Evolutionary conservation across 1,139 yeast species (phyloP).

Genomic region (Debaryomyces fabryi): DNA sequence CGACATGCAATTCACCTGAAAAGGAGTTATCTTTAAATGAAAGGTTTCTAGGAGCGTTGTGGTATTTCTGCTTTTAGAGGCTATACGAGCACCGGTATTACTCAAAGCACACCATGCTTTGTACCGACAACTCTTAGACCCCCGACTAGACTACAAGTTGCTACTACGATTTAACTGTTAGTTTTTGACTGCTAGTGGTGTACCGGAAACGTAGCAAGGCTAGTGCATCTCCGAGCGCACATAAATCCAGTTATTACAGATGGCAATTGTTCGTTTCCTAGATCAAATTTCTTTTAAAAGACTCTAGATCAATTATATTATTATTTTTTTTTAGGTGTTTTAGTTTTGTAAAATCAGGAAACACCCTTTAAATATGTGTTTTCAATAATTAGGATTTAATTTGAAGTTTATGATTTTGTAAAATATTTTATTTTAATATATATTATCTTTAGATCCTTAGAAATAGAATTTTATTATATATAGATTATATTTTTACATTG

Average conservation of each 20-base stretch:
- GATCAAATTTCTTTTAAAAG: constrained; percentile 6
- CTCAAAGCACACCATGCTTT: not conserved
- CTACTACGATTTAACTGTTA: not conserved
- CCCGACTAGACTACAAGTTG: not conserved
- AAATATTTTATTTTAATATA: constrained; percentile 7
- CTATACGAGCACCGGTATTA: not conserved
- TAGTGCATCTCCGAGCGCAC: constrained; percentile 4
- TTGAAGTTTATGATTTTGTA: constrained; percentile 7
- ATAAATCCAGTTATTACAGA: constrained; percentile 9
- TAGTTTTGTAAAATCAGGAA: constrained; percentile 11
- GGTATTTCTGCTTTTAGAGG: not conserved
- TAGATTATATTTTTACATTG: not conserved
- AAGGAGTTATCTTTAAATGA: constrained; percentile 4
- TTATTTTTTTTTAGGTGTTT: constrained; percentile 8
- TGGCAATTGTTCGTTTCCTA: constrained; percentile 7
- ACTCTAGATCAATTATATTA: constrained; percentile 5
- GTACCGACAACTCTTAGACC: not conserved
- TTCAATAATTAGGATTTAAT: constrained; percentile 6
- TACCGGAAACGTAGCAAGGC: not conserved
- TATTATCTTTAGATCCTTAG: constrained; percentile 5
- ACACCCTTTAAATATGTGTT: constrained; percentile 11
- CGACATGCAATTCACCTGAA: not conserved
- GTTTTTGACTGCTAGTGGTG: not conserved
- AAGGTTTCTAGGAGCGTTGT: constrained; percentile 6
- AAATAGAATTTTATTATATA: constrained; percentile 2